A percentile compares a stretch with the other conserved stretches of the same genome.
These are phyloP conservation scores for Hypoxylon sp. DNA, from an alignment of 2,329 filamentous ascomycete species.

Conservation along the genomic window DNA sequence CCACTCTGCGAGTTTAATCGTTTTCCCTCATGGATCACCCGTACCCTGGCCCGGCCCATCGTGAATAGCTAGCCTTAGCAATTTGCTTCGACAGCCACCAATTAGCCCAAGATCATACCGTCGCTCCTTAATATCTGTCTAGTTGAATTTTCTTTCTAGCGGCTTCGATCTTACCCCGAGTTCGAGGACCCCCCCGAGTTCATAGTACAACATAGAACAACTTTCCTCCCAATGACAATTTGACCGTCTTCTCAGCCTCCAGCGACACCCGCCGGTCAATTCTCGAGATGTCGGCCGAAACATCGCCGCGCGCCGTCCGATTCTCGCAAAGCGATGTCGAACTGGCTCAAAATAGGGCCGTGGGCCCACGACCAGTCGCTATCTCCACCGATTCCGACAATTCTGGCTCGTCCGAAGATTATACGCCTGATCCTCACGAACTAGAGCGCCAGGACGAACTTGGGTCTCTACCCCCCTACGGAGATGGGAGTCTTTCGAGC, in stretches of 20 bases:
- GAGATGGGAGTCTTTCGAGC: slow-evolving; percentile 56
- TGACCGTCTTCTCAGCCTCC: slow-evolving; percentile 35
- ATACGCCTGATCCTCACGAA: slow-evolving; percentile 58
- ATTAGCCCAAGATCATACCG: slow-evolving; percentile 15
- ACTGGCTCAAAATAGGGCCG: slow-evolving; percentile 58
- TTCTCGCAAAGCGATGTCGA: slow-evolving; percentile 65
- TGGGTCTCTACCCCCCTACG: slow-evolving; percentile 58
- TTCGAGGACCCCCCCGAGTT: too few relatives aligned
- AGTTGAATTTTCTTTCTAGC: not conserved
- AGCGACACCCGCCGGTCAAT: slow-evolving; percentile 36
- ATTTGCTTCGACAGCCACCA: slow-evolving; percentile 32
- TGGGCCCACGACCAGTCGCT: slow-evolving; percentile 53
- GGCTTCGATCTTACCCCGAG: slow-evolving; percentile 8
- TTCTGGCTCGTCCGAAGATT: slow-evolving; percentile 61
- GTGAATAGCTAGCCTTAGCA: slow-evolving; percentile 38
- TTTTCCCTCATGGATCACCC: slow-evolving; percentile 39
- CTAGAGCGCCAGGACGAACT: slow-evolving; percentile 64
- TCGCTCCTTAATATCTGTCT: slow-evolving; percentile 24
- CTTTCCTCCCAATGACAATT: slow-evolving; percentile 30
- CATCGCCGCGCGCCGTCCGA: slow-evolving; percentile 67
- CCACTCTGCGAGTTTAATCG: slow-evolving; percentile 25
- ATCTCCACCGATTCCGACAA: slow-evolving; percentile 61
- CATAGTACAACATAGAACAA: slow-evolving; percentile 2
- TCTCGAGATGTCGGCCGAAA: slow-evolving; percentile 55
- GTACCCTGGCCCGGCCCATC: slow-evolving; percentile 36